These are phyloP conservation scores for Entomortierella parvispora DNA, from an alignment of 192 early-diverging fungal species.

Conservation along the genomic window DNA sequence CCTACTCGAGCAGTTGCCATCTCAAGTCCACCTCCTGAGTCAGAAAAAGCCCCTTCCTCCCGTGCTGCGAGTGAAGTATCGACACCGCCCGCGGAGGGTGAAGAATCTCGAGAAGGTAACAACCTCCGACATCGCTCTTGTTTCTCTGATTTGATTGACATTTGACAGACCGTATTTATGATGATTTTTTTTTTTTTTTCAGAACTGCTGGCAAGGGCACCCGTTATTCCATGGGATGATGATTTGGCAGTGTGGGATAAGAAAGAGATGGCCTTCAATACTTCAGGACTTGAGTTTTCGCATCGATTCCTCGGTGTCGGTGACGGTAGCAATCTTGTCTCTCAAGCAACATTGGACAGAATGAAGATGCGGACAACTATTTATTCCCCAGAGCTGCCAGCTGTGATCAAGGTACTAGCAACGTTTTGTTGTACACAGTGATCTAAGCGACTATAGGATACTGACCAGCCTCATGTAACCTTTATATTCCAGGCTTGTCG, in stretches of 20 bases:
- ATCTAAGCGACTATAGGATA: neutral
- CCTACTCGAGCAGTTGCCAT: neutral
- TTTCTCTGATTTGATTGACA: neutral
- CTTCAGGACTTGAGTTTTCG: constrained; percentile 63
- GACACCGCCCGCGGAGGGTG: constrained; percentile 5
- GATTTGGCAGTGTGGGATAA: constrained; percentile 77
- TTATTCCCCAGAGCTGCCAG: constrained; percentile 49
- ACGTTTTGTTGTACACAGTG: no score
- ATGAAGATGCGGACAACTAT: constrained; percentile 68
- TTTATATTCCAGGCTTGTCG: constrained; percentile 63
- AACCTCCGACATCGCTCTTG: no score
- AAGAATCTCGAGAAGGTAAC: constrained; percentile 35
- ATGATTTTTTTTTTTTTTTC: neutral
- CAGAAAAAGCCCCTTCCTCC: neutral
- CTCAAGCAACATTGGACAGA: constrained; percentile 57
- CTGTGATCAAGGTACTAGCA: constrained; percentile 63
- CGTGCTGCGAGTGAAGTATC: constrained; percentile 7
- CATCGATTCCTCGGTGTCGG: constrained; percentile 75
- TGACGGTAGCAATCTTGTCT: constrained; percentile 66
- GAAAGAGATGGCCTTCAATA: constrained; percentile 66
- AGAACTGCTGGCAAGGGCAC: constrained; percentile 67
- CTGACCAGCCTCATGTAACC: neutral
- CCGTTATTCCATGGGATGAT: constrained; percentile 70
- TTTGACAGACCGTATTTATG: no score
- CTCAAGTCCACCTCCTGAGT: neutral